Base-by-base conservation (phyloP, 1,139 yeast genomes). In the Pneumocystis jirovecii region DNA sequence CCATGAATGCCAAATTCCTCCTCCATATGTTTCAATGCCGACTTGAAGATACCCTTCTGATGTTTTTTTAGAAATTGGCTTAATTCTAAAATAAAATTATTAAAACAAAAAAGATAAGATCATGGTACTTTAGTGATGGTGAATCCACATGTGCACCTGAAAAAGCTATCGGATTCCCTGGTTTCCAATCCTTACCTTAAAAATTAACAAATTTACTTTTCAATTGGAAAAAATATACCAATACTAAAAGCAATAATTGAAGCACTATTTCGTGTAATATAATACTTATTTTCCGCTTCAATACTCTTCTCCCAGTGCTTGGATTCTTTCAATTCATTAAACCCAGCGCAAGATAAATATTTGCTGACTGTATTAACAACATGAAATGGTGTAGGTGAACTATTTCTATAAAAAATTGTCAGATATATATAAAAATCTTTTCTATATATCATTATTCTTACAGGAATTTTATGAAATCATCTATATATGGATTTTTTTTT, bases 81-180 rank as follows among this genome's bases (percentile, higher is more conserved):
- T 93, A 71, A 93, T 84, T 72, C 96, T 66, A 60, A 60, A 39
- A 65, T 34, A 12, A 21, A 21, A 34, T n/a, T 35, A 3, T 80
- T 70, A 29, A 29, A 45, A 21, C 29, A 1, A 61, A 63, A 15
- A 6, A 66, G n/a, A 12, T 3, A 25, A 3, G 17, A 21, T 25
- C 21, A 25, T 50, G 1, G 3, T 50, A 50, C 69, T 68, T 71
- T 64, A 91, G 80, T 64, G 89, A 85, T n/a, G 98, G 98, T 10
- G 96, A 87, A 74, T 93, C 98, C 0, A 96, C 89, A 73, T 90
- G 97, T 3, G 96, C 96, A 39, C 97, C 98, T 60, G 90, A 85
- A 67, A 93, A 85, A 7, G 96, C 84, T 68, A 91, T 81, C 25
- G 96, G 95, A 70, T 86, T 85, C 19, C 96, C 96, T n/a, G 89